phyloP scores from a whole-genome alignment of 2,329 filamentous ascomycete genomes.

The Didymella arachidicola region DNA sequence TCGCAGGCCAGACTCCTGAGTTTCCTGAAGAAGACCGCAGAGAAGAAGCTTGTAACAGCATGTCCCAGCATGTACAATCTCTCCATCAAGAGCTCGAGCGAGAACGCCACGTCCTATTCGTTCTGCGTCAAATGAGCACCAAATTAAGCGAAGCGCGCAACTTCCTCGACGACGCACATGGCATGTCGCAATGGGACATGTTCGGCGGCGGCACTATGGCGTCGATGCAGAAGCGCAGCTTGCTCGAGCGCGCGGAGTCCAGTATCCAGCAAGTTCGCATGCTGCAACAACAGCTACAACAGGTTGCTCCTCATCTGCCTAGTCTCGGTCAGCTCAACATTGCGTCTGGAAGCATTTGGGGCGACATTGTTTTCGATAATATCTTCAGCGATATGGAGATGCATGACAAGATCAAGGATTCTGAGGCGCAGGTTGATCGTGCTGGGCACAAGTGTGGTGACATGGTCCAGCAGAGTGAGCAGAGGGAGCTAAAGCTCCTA shows the following conservation, averaged over 20 bases:
- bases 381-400: constrained; percentile 62
- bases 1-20: constrained; percentile 42
- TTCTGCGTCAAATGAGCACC: constrained; percentile 32
- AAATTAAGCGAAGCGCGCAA: constrained; percentile 35
- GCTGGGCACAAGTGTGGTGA: constrained; percentile 40
- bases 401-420: constrained; percentile 61
- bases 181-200: constrained; percentile 53
- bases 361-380: constrained; percentile 64
- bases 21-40: constrained; percentile 45
- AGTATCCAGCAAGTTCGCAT: constrained; percentile 52
- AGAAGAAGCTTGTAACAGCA: constrained; percentile 32
- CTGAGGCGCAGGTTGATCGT: constrained; percentile 43
- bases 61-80: constrained; percentile 22
- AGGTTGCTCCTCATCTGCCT: constrained; percentile 51
- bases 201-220: constrained; percentile 59
- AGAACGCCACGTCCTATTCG: constrained; percentile 37
- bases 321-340: constrained; percentile 54
- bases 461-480: constrained; percentile 46
- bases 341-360: constrained; percentile 57
- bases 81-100: constrained; percentile 33
- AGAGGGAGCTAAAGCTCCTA: constrained; percentile 33
- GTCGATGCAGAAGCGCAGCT: constrained; percentile 64
- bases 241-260: constrained; percentile 59
- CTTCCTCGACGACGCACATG: constrained; percentile 37
- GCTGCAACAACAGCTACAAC: constrained; percentile 51